These are phyloP conservation scores for Melampsora occidentalis DNA, from an alignment of 1,284 basidiomycete genomes.

Conservation along the genomic window DNA sequence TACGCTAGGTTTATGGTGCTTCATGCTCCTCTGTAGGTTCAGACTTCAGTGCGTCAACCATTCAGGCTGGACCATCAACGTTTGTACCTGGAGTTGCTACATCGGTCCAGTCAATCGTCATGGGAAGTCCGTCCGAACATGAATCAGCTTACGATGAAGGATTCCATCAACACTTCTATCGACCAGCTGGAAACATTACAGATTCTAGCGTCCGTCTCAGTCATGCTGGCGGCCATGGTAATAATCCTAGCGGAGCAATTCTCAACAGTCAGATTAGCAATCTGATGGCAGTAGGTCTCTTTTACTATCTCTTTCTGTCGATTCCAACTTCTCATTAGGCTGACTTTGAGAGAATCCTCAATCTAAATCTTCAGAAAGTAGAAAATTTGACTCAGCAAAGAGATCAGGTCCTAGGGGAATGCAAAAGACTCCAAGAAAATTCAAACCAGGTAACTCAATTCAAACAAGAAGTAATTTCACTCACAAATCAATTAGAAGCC, in stretches of 20 bases:
- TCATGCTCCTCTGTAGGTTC: conserved; percentile 3
- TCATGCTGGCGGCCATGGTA: no score
- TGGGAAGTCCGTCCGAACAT: conserved; percentile 30
- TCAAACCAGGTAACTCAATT: conserved; percentile 8
- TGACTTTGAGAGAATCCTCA: no score
- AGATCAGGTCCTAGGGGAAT: neutral
- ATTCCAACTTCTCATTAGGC: no score
- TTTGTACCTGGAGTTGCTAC: neutral
- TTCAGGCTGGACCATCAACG: neutral
- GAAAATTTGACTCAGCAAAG: no score
- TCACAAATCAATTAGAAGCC: conserved; percentile 8
- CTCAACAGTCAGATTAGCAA: no score
- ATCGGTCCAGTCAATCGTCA: conserved; percentile 2
- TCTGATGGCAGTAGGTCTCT: no score
- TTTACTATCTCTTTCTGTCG: neutral
- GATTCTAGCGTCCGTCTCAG: no score
- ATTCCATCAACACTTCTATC: conserved; percentile 17
- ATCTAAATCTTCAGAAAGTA: no score
- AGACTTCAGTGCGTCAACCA: neutral
- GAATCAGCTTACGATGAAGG: conserved; percentile 38
- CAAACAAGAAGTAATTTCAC: conserved; percentile 1
- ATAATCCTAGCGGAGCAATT: no score
- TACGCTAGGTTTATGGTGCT: neutral
- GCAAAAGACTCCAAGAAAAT: neutral
- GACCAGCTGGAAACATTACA: neutral